phyloP scores from a whole-genome alignment of 2,329 filamentous ascomycete genomes.

The Septoria petroselini region DNA sequence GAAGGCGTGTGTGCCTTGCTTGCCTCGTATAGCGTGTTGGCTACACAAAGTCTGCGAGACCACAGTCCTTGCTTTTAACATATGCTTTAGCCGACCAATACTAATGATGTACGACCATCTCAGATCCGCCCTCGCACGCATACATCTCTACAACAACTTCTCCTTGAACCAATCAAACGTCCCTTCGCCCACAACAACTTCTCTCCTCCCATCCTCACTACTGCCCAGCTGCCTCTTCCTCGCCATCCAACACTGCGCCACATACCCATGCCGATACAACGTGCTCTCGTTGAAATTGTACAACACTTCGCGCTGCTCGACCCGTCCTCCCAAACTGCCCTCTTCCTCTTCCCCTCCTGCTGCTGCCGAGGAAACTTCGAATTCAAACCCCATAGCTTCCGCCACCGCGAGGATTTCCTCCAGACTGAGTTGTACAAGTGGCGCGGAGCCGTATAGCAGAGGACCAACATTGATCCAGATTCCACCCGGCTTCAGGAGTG shows the following conservation, averaged over 20 bases:
- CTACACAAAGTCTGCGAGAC: too few relatives aligned
- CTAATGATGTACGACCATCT: too few relatives aligned
- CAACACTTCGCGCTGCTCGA: neutral
- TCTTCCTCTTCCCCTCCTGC: neutral
- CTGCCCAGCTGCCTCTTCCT: conserved; percentile 3
- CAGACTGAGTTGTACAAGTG: conserved; percentile 21
- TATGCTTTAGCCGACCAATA: too few relatives aligned
- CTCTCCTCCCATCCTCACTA: neutral
- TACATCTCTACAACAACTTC: conserved; percentile 2
- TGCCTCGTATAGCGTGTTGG: too few relatives aligned
- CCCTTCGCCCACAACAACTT: neutral
- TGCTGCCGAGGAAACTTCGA: conserved; percentile 6
- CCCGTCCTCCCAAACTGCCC: neutral
- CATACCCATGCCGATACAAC: conserved; percentile 15
- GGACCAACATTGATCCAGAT: conserved; percentile 84
- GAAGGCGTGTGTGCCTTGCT: too few relatives aligned
- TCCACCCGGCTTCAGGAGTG: conserved; percentile 72
- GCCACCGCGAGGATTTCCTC: conserved; percentile 22
- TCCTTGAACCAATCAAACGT: conserved; percentile 2
- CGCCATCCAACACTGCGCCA: conserved; percentile 12
- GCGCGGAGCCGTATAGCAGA: conserved; percentile 55
- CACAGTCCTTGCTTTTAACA: too few relatives aligned
- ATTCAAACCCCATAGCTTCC: conserved; percentile 20
- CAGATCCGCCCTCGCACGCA: too few relatives aligned
- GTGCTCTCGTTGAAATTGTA: conserved; percentile 12